phyloP scores from a whole-genome alignment of 768 basidiomycete genomes.

The Boletus vinaceobasis region DNA sequence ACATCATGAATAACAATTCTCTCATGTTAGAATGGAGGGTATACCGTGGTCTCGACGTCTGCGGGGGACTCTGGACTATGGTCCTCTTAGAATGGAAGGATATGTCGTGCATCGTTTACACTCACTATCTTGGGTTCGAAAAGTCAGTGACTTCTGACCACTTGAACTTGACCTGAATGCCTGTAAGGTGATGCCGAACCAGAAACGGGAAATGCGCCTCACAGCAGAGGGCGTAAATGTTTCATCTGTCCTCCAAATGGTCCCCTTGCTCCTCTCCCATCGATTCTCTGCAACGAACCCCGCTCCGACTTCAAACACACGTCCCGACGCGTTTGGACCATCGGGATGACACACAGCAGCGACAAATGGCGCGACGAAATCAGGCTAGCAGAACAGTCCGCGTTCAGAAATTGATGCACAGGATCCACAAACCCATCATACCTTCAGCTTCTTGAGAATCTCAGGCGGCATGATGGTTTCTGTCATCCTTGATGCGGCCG shows the following conservation, averaged over 20 bases:
- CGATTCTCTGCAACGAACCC: conserved; percentile 89
- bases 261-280: conserved; percentile 88
- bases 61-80: conserved; percentile 60
- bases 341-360: conserved; percentile 84
- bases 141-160: conserved; percentile 86
- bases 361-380: conserved; percentile 91
- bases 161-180: conserved; percentile 66
- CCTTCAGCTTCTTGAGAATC: conserved; percentile 83
- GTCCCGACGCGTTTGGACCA: conserved; percentile 73
- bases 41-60: conserved; percentile 60
- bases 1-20: neutral
- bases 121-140: conserved; percentile 63
- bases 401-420: neutral
- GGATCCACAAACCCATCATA: conserved; percentile 22
- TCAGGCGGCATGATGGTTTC: conserved; percentile 94
- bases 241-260: conserved; percentile 84
- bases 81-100: conserved; percentile 6
- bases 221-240: conserved; percentile 95
- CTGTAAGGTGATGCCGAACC: neutral
- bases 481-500: conserved; percentile 96
- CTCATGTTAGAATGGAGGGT: neutral
- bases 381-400: conserved; percentile 45
- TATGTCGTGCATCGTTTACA: neutral
- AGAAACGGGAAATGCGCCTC: conserved; percentile 16
- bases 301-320: conserved; percentile 89